Evolutionary conservation across 2,329 filamentous ascomycete species (phyloP), one percentile per base, ranked within the genome.

Genomic region (Colletotrichum tropicicola): DNA sequence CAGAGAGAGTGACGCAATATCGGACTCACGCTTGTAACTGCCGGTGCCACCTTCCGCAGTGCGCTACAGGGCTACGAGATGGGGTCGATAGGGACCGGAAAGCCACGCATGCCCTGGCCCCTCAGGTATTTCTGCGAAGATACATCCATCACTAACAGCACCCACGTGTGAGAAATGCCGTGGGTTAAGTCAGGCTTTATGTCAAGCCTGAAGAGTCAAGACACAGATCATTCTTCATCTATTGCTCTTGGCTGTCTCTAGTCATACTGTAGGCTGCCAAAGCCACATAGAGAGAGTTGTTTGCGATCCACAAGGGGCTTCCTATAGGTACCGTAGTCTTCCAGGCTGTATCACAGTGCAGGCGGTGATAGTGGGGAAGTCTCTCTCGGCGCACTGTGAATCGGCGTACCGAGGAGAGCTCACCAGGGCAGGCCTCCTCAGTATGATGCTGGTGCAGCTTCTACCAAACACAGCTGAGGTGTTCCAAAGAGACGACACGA

Each of bases 1-100:
- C 35, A 59, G 25, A 27, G 27, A 3, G 43, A 58, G 59, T 62
- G 59, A 62, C 59, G 59, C 59, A 62, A 62, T 58, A 15, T 17
- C 30, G 30, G 7, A 41, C 30, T 57, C 23, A 3, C n/a, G 44
- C 32, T 19, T 28, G 15, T 44, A 43, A 35, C 43, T 35, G 23
- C 41, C 41, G 56, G 41, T 35, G 32, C 53, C 27, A 53, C 39
- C 32, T 15, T 53, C 28, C 28, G 19, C 32, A n/a, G n/a, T n/a
- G n/a, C n/a, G n/a, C n/a, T n/a, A n/a, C n/a, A 58, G 30, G 23
- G 19, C 25, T 52, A 15, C 7, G 32, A 35, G n/a, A 12, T 13
- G 32, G 32, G 32, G 32, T 15, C 32, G 32, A 15, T 15, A 12
- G 32, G 32, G 12, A 35, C 32, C 32, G n/a, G n/a, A n/a, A n/a